Base-by-base conservation (phyloP, 306 rosid genomes). In the Trifolium fragiferum region DNA sequence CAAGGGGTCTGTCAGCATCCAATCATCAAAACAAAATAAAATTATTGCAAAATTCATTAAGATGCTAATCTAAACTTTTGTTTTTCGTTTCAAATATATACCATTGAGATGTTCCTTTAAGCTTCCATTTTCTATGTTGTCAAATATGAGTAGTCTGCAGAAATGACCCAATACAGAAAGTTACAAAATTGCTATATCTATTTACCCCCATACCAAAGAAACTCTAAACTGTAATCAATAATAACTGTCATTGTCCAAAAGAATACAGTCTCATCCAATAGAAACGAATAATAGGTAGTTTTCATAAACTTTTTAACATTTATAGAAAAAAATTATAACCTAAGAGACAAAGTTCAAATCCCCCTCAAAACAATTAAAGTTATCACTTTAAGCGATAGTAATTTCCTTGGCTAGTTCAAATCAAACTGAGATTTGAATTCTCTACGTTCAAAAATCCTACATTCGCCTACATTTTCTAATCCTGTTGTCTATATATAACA, bases 71-170 rank as follows among this genome's bases (percentile, higher is more conserved):
- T 61, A 73, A 60, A 35, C 27, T 62, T 13, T 10, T 8, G 51
- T 76, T 41, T 70, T 54, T 27, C 11, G 18, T 58, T 23, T 47
- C 32, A 61, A 66, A 74, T n/a, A 27, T 20, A 73, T 91, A 93
- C 97, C 98, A 68, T 85, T 88, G 37, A 93, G 97, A 87, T 87
- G 92, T 68, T 91, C 96, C 87, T 89, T 91, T 82, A 93, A 85
- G 90, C 96, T 93, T 80, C 98, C 98, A 64, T 90, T 85, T 82
- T 87, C 93, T 79, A 89, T 84, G 75, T 58, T 87, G 68, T 85
- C 97, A 76, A 85, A 93, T 64, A 93, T 86, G 27, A 93, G 90
- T 78, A 91, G 69, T 76, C 98, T 93, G 89, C 83, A 77, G 32
- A 70, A 65, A 71, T 33, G 44, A 49, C 21, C 79, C 61, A 53